phyloP scores from a whole-genome alignment of 169 alveolate species.

The Babesia sp. region DNA sequence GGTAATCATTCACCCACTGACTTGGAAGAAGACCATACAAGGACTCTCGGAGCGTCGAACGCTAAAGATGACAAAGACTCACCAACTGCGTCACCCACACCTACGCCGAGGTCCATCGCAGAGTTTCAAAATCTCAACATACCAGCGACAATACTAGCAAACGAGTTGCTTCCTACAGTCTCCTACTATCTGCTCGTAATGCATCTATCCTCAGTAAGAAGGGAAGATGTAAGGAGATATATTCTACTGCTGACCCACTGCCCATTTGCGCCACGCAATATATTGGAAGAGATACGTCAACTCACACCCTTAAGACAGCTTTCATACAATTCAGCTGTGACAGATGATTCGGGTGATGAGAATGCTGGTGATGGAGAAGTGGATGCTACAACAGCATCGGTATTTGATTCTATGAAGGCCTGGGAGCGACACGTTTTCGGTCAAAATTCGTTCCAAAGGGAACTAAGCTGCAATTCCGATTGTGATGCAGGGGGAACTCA shows the following conservation, averaged over 20 bases:
- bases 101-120: slow-evolving; percentile 1
- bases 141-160: slow-evolving; percentile 9
- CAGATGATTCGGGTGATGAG: neutral
- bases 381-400: neutral
- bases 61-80: neutral
- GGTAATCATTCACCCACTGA: neutral
- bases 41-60: neutral
- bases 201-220: slow-evolving; percentile 17
- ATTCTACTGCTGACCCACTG: slow-evolving; percentile 9
- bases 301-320: neutral
- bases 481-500: neutral
- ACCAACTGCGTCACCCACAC: neutral
- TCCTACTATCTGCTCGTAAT: slow-evolving; percentile 22
- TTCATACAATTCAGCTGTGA: neutral
- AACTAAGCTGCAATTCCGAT: neutral
- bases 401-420: neutral
- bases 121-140: slow-evolving; percentile 5
- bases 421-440: slow-evolving; percentile 31
- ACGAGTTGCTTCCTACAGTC: slow-evolving; percentile 14
- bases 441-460: neutral
- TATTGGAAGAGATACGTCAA: slow-evolving; percentile 2
- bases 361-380: neutral
- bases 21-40: neutral
- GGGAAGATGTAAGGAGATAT: slow-evolving; percentile 7
- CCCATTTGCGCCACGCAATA: slow-evolving; percentile 13